Evolutionary conservation across 768 basidiomycete species (phyloP), one percentile per base, ranked within the genome.

Genomic region (Chiua virens): DNA sequence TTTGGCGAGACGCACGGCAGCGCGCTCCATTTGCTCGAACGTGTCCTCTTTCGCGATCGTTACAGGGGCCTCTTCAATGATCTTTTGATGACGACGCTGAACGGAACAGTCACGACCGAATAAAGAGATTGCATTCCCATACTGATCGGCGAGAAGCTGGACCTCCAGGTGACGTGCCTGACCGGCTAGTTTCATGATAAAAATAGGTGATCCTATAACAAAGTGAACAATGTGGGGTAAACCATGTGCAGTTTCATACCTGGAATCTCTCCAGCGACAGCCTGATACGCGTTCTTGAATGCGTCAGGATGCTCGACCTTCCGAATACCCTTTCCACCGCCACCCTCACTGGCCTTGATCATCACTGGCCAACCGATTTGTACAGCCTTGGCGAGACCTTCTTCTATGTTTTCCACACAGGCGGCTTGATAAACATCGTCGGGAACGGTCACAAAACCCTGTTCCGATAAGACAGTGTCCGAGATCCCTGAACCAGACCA

Each of bases 91-190:
- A 49, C 97, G 89, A 61, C 97, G 89, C 71, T 99, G 97, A 42
- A 99, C 97, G 50, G 97, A 99, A 70, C 97, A 99, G 69, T 98
- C 97, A 62, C 97, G 95, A 63, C 97, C 97, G 65, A 99, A 99
- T 49, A 99, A 79, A 38, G 97, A 98, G 62, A 99, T 98, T 25
- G 97, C 97, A 70, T 97, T 95, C 50, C 97, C 97, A 68, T 99
- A 99, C 70, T 99, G 97, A 74, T 99, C 97, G 42, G 97, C 97
- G 34, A 99, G 84, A 34, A 99, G 83, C 71, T 99, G 97, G 25
- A 98, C 97, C 71, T 99, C 97, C 62, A 99, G 75, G 73, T 99
- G 97, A 56, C 97, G 89, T 40, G 97, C 97, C 60, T 92, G 88
- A 11, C 96, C 94, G 32, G 97, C 97, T 50, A 99, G 87, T 77